Evolutionary conservation across 305 asterid species (phyloP), one percentile per base, ranked within the genome.

Genomic region (Rubia balearica): DNA sequence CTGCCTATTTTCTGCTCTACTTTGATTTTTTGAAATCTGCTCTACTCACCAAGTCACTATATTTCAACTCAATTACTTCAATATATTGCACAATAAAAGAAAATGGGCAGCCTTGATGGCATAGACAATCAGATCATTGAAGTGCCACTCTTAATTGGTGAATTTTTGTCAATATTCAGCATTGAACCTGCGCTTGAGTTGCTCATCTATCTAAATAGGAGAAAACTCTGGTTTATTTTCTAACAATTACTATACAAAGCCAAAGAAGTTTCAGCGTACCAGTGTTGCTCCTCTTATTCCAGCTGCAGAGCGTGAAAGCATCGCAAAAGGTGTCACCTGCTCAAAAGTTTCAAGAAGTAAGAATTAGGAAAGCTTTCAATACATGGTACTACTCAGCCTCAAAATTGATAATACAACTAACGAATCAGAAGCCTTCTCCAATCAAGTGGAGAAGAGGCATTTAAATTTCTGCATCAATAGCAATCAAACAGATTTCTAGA

Each of bases 241-340:
- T 67, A 33, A 68, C 17, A 68, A 6, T 16, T 17, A 24, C 62
- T 0, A n/a, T 10, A 46, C 24, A 46, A 27, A 27, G 16, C 4
- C 40, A 45, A 36, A 30, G 9, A 73, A 40, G 43, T 65, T 11
- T 12, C 69, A 61, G 69, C 85, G 82, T 80, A 92, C 98, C 96
- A 92, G 68, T 73, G 98, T 93, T 19, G 96, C 83, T 74, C 98
- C 98, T 84, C 98, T 80, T 74, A 93, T 93, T 71, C 98, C 98
- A 72, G 98, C 96, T 8, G 97, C 96, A 36, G 96, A 80, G 60
- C 98, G 97, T 10, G 98, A 89, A 65, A 93, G 89, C 89, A 90
- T 78, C 51, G 97, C 97, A 83, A 84, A 87, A 5, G 96, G 97
- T 19, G 98, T 93, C 79, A 93, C 96, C 98, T 92, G 75, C 65